A percentile compares a stretch with the other conserved stretches of the same genome.
These are phyloP conservation scores for Simplicillium aogashimaense DNA, from an alignment of 2,329 filamentous ascomycete genomes.

Conservation along the genomic window DNA sequence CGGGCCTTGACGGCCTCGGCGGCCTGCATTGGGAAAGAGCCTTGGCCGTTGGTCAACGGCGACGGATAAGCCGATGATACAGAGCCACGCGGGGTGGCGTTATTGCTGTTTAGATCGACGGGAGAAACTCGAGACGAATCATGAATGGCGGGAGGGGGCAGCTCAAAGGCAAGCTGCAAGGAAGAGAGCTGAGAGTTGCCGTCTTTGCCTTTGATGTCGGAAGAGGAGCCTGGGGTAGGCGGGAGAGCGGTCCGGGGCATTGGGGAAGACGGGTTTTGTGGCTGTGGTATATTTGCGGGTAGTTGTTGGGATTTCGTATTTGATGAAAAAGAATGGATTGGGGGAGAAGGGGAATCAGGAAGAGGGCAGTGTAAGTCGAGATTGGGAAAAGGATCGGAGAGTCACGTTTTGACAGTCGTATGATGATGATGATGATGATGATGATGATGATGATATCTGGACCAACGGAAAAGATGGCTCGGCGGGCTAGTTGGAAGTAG, in stretches of 20 bases:
- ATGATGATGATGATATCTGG: no score
- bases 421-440: no score
- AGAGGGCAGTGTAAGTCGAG: background rate
- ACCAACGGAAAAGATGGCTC: no score
- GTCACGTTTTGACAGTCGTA: background rate
- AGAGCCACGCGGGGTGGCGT: background rate
- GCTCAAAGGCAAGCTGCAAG: constrained; percentile 60
- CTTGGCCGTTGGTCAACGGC: background rate
- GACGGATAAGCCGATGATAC: constrained; percentile 20
- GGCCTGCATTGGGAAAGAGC: constrained; percentile 25
- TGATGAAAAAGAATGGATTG: background rate
- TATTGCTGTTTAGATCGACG: constrained; percentile 9
- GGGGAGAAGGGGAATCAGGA: background rate
- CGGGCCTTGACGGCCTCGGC: constrained; percentile 44
- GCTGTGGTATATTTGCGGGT: background rate
- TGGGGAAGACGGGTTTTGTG: background rate
- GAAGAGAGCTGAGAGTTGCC: constrained; percentile 48
- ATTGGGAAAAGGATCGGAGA: background rate
- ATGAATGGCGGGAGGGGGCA: constrained; percentile 66
- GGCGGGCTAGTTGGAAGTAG: no score
- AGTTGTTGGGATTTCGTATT: background rate
- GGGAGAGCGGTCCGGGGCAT: constrained; percentile 62
- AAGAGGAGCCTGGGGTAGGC: constrained; percentile 70
- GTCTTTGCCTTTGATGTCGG: constrained; percentile 67
- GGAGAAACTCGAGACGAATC: constrained; percentile 35